These are phyloP conservation scores for Sporobolus alterniflorus DNA, from an alignment of 202 grass and related monocot species.

Conservation along the genomic window DNA sequence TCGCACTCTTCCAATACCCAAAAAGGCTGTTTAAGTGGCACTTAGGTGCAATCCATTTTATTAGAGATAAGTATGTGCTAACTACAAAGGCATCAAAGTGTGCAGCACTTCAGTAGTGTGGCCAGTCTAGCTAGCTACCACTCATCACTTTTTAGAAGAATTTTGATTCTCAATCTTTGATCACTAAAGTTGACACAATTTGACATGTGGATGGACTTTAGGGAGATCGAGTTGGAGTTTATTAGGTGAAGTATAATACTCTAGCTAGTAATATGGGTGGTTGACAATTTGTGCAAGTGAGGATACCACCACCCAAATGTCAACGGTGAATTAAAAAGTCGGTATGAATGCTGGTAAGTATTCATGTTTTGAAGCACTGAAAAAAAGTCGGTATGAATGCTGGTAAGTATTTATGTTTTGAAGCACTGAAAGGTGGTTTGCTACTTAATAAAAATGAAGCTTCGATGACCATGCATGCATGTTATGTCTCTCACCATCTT, in stretches of 20 bases:
- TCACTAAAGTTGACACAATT: constrained; percentile 18
- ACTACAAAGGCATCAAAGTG: constrained; percentile 10
- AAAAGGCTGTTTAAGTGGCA: constrained; percentile 23
- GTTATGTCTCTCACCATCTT: too few relatives aligned
- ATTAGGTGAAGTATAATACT: constrained; percentile 33
- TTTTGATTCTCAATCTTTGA: constrained; percentile 8
- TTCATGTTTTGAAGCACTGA: constrained; percentile 12
- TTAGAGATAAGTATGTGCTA: constrained; percentile 21
- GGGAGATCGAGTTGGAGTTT: not conserved
- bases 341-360: not conserved
- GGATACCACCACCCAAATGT: constrained; percentile 36
- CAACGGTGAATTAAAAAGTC: constrained; percentile 25
- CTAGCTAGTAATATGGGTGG: constrained; percentile 23
- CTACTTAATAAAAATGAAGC: not conserved
- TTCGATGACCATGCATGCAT: not conserved
- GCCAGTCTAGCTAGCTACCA: constrained; percentile 22
- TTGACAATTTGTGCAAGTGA: constrained; percentile 39
- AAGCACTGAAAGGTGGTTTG: not conserved
- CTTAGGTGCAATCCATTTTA: not conserved
- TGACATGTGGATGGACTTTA: constrained; percentile 19
- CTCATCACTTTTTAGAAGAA: constrained; percentile 13
- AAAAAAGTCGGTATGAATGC: constrained; percentile 10
- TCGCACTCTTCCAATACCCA: not conserved
- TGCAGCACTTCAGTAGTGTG: constrained; percentile 18
- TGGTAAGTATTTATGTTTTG: constrained; percentile 1